A percentile compares a stretch with the other conserved stretches of the same genome.
Evolutionary conservation across 495 filamentous ascomycete genomes (phyloP).

Genomic region (Xylaria venustula): DNA sequence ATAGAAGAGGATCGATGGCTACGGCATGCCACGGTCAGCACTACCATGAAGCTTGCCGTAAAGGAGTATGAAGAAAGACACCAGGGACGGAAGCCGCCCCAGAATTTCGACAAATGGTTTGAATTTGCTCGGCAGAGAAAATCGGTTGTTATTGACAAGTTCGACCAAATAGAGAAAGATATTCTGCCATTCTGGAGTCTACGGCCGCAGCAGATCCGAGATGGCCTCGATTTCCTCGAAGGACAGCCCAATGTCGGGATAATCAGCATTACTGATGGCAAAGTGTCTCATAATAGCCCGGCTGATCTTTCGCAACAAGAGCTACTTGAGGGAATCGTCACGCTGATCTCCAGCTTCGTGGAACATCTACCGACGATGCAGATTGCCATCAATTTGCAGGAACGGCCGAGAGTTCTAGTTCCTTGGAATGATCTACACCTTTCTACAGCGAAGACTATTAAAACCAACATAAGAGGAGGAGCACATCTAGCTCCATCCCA

Average conservation of each 20-base stretch:
- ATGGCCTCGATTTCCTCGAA: conserved; percentile 28
- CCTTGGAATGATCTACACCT: conserved; percentile 53
- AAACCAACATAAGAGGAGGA: not conserved
- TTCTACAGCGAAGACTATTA: not conserved
- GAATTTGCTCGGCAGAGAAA: conserved; percentile 62
- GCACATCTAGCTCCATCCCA: conserved; percentile 20
- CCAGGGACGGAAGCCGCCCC: conserved; percentile 54
- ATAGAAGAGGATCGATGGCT: conserved; percentile 45
- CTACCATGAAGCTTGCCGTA: conserved; percentile 53
- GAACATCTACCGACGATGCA: conserved; percentile 76
- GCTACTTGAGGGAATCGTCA: conserved; percentile 59
- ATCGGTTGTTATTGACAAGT: conserved; percentile 72
- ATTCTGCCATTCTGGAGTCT: conserved; percentile 74
- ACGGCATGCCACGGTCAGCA: conserved; percentile 45
- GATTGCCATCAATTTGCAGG: conserved; percentile 74
- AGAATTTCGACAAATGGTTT: conserved; percentile 71
- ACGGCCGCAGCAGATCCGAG: conserved; percentile 57
- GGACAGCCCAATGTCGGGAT: conserved; percentile 26
- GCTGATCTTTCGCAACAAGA: conserved; percentile 46
- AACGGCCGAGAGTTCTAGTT: conserved; percentile 72
- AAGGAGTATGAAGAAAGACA: conserved; percentile 59
- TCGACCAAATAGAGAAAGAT: conserved; percentile 68
- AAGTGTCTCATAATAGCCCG: conserved; percentile 43
- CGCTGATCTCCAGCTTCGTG: conserved; percentile 67
- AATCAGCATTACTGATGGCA: conserved; percentile 49